Evolutionary conservation across 2,329 filamentous ascomycete species (phyloP), one percentile per base, ranked within the genome.

Genomic region (Pestalotiopsis sp.): DNA sequence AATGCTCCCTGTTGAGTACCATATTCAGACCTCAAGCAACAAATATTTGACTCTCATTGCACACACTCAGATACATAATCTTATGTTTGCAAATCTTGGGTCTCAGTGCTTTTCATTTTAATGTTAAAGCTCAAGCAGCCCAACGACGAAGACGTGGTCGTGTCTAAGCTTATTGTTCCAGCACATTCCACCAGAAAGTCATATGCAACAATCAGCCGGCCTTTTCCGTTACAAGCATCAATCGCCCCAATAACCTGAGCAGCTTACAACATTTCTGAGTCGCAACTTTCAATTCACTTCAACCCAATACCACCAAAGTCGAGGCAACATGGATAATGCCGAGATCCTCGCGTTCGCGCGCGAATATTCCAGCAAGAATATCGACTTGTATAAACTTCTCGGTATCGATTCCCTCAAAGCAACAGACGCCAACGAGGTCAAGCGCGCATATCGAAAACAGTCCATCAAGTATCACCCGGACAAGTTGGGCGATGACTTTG

Each of bases 381-480:
- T 89, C 73, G 93, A 97, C 80, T 92, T 95, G 72, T 97, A 96
- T 83, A 89, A 88, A 31, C 86, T 97, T 31, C 87, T 97, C 17
- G 87, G 87, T 67, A 85, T 96, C 64, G 84, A 89, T 68, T 84
- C 89, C 23, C 86, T 90, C 20, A 89, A 91, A 0, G 82, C 86
- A 23, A 91, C 92, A 68, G 83, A 70, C 25, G 27, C 57, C 31
- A 61, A 89, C n/a, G 92, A 94, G 71, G 91, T 97, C 75, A 91
- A 93, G 72, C 90, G 92, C 73, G 94, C 93, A 59, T 98, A 95
- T 85, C 90, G 94, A 69, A 93, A 93, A 75, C 91, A 91, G 38
- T 94, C 94, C 3, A 85, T 97, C n/a, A 94, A 93, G 76, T 94
- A 95, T 83, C 95, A 98, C 80, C 95, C 95, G 1, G 95, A 98